Evolutionary conservation across 148 eudicot genomes (phyloP), one percentile per base, ranked within the genome.

Genomic region (Dianthus caryophyllus): DNA sequence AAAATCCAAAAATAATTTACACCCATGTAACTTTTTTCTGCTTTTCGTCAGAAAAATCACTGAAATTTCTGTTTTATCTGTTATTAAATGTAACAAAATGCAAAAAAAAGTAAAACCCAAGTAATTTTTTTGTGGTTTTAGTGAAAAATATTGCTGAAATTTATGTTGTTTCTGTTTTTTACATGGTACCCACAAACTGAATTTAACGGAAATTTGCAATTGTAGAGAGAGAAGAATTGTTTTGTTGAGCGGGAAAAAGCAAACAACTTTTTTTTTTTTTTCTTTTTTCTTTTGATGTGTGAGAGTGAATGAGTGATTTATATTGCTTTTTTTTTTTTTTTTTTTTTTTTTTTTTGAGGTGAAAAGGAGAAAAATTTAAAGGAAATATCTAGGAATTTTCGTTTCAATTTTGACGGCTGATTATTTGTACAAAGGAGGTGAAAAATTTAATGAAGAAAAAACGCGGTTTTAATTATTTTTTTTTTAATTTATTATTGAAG

Each of bases 371-470:
- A 84, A 77, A 80, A 48, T 36, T 78, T 80, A 84, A 54, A 64
- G 64, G 82, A 74, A 87, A 68, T 38, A 26, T 72, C 86, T 66
- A 48, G 7, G 85, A 81, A 79, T 54, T 70, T 83, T 79, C 82
- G 36, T 53, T 70, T 64, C 70, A 64, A 65, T 53, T 58, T 15
- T 64, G 80, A 72, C 69, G 82, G 82, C 78, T 73, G 21, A 31
- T 36, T n/a, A n/a, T n/a, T n/a, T 61, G 30, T 24, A 21, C 27
- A 27, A 44, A 26, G 7, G 38, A 33, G 13, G 24, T 7, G 16
- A 49, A 61, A 29, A 8, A 15, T 41, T 12, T 47, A n/a, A n/a
- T n/a, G 27, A 13, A 39, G 9, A 2, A 12, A 50, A 38, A 53
- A 54, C 69, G 68, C 62, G 58, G 56, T 33, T 43, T 33, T 33